Evolutionary conservation across 768 basidiomycete genomes (phyloP).

Genomic region (Leccinum imitatum): DNA sequence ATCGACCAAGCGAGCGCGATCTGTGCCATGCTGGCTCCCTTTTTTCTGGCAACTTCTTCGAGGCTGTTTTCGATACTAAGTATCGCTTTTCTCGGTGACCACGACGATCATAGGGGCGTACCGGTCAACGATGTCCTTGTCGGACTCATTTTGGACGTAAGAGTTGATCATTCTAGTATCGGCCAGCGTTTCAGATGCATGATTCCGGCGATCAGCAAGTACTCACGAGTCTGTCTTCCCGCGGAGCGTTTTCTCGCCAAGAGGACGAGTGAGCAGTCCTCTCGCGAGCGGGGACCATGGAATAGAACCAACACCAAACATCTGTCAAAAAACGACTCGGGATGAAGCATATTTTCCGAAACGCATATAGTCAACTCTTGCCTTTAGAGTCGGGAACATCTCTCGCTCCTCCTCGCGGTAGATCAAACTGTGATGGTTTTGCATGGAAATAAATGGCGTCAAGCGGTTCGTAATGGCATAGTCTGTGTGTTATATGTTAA

Average conservation of each 20-base stretch:
- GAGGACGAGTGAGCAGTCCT: conserved; percentile 4
- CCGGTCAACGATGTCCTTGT: conserved; percentile 11
- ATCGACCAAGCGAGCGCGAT: conserved; percentile 7
- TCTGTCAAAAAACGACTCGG: conserved; percentile 33
- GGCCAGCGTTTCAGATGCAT: neutral
- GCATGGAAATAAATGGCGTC: conserved; percentile 63
- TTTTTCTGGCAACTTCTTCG: conserved; percentile 9
- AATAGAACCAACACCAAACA: conserved; percentile 8
- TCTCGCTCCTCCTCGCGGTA: conserved; percentile 64
- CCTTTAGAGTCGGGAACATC: conserved; percentile 50
- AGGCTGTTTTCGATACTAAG: neutral
- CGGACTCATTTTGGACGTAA: conserved; percentile 12
- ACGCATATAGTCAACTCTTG: conserved; percentile 10
- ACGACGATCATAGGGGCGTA: neutral
- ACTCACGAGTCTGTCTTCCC: conserved; percentile 4
- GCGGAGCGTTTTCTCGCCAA: conserved; percentile 4
- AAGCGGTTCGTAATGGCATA: conserved; percentile 43
- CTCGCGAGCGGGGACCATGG: conserved; percentile 8
- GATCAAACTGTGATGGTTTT: conserved; percentile 55
- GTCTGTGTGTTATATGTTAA: conserved; percentile 21
- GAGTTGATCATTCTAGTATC: conserved; percentile 2
- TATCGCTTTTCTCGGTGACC: neutral
- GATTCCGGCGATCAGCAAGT: neutral
- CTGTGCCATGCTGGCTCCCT: conserved; percentile 2
- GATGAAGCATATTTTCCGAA: conserved; percentile 45